phyloP scores from a whole-genome alignment of 805 yeast species.

The Schwanniomyces occidentalis region DNA sequence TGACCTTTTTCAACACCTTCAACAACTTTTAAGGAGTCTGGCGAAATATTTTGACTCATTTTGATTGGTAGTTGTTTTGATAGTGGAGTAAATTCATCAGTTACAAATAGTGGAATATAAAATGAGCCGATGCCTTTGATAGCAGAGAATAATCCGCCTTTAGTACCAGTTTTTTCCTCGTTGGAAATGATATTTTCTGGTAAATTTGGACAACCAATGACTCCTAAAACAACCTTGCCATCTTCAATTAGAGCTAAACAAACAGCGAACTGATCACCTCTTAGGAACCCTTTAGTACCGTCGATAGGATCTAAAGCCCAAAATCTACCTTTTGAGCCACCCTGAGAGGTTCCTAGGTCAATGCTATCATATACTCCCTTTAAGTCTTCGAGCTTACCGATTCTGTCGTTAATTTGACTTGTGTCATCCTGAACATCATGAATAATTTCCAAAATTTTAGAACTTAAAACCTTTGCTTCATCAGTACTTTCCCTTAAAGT shows the following conservation, averaged over 20 bases:
- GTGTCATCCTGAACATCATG: conserved; percentile 52
- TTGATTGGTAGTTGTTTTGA: conserved; percentile 38
- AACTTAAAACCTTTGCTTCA: conserved; percentile 49
- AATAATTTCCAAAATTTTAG: conserved; percentile 61
- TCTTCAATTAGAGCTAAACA: conserved; percentile 88
- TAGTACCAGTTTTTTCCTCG: conserved; percentile 31
- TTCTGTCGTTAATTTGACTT: conserved; percentile 20
- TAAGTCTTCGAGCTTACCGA: conserved; percentile 45
- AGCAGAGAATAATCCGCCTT: conserved; percentile 79
- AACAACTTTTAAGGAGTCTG: conserved; percentile 62
- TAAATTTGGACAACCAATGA: conserved; percentile 94
- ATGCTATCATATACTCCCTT: conserved; percentile 62
- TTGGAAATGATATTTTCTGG: conserved; percentile 49
- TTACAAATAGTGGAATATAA: conserved; percentile 43
- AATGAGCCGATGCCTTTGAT: conserved; percentile 67
- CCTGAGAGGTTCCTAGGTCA: conserved; percentile 77
- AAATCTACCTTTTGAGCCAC: conserved; percentile 77
- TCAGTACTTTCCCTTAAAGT: conserved; percentile 47
- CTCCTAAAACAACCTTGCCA: conserved; percentile 84
- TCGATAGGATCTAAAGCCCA: conserved; percentile 99
- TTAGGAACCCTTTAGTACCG: conserved; percentile 92
- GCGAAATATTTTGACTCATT: conserved; percentile 50
- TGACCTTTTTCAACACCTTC: conserved; percentile 97
- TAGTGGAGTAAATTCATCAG: conserved; percentile 34
- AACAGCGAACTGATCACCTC: conserved; percentile 97